phyloP scores from a whole-genome alignment of 139 green algal species.

The Pleodorina starrii region DNA sequence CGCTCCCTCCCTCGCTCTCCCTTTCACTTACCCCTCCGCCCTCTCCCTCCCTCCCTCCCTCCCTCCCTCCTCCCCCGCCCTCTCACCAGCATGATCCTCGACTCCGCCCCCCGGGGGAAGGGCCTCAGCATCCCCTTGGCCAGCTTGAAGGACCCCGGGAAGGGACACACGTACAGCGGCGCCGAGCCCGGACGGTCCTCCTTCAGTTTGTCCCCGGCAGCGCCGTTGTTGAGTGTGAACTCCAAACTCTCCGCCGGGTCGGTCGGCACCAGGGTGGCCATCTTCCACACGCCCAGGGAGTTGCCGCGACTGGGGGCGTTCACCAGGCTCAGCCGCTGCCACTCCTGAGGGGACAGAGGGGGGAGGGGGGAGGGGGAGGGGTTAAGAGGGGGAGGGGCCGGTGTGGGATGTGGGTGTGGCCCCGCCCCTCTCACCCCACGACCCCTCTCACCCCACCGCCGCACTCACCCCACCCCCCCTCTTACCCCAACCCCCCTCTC shows the following conservation, averaged over 20 bases:
- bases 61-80: too few relatives aligned
- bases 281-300: conserved; percentile 58
- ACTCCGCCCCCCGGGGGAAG: conserved; percentile 58
- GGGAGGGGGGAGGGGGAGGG: too few relatives aligned
- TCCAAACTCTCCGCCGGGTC: conserved; percentile 52
- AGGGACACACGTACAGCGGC: conserved; percentile 50
- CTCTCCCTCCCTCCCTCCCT: too few relatives aligned
- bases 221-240: conserved; percentile 56
- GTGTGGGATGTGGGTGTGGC: too few relatives aligned
- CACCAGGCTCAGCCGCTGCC: conserved; percentile 56
- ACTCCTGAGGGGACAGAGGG: conserved; percentile 37
- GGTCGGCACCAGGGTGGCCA: conserved; percentile 55
- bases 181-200: conserved; percentile 55
- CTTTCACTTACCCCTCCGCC: too few relatives aligned
- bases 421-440: too few relatives aligned
- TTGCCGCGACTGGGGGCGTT: conserved; percentile 54
- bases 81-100: conserved; percentile 59
- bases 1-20: too few relatives aligned
- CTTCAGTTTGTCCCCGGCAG: conserved; percentile 34
- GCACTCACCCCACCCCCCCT: too few relatives aligned
- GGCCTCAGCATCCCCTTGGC: conserved; percentile 52
- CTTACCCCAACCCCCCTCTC: too few relatives aligned
- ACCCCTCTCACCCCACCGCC: too few relatives aligned
- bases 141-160: conserved; percentile 63
- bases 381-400: too few relatives aligned